These are phyloP conservation scores for Comarum palustre DNA, from an alignment of 306 rosid genomes.

Conservation along the genomic window DNA sequence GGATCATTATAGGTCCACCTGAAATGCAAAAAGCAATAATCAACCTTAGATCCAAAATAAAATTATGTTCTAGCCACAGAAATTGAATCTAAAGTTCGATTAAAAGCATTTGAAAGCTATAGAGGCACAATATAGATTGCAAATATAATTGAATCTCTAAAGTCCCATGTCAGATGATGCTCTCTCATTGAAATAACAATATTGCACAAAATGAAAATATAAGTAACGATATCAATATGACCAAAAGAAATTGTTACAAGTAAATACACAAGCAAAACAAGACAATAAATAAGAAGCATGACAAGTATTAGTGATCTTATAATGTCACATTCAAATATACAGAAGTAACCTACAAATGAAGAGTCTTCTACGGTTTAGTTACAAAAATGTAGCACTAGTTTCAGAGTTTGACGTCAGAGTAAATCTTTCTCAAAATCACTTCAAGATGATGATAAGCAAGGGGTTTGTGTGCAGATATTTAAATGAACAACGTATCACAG, in stretches of 20 bases:
- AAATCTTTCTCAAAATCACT: background rate
- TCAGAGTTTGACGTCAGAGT: background rate
- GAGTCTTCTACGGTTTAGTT: background rate
- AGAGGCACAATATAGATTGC: background rate
- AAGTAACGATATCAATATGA: background rate
- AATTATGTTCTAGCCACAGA: background rate
- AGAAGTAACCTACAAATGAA: background rate
- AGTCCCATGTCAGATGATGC: background rate
- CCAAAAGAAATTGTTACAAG: background rate
- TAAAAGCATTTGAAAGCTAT: background rate
- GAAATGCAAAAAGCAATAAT: slow-evolving; percentile 26
- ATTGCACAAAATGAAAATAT: background rate
- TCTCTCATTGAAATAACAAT: background rate
- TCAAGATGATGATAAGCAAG: too few relatives aligned
- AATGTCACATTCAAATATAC: background rate
- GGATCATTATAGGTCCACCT: slow-evolving; percentile 98
- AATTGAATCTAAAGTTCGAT: background rate
- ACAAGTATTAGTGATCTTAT: background rate
- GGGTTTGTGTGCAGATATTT: too few relatives aligned
- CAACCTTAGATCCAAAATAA: background rate
- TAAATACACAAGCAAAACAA: too few relatives aligned
- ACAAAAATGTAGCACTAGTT: background rate
- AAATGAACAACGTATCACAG: too few relatives aligned
- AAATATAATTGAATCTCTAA: background rate
- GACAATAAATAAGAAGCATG: background rate